These are phyloP conservation scores for Trypanosoma cruzi DNA, from an alignment of 208 protist genomes.

Conservation along the genomic window DNA sequence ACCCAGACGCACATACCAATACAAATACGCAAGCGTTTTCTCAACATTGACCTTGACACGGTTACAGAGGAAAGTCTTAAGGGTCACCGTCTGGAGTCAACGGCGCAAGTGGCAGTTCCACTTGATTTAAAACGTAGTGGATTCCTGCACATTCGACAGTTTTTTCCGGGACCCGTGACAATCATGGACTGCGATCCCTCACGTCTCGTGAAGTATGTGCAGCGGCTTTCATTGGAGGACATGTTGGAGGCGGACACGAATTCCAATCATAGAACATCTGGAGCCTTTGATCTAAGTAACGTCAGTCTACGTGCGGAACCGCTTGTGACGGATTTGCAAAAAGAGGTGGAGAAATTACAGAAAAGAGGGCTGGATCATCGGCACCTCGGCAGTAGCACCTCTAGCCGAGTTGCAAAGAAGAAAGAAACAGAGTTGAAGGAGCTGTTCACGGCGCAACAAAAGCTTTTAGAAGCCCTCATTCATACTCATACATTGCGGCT, in stretches of 20 bases:
- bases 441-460: slow-evolving; percentile 75
- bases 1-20: slow-evolving; percentile 89
- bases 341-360: slow-evolving; percentile 29
- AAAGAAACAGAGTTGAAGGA: slow-evolving; percentile 51
- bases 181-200: slow-evolving; percentile 87
- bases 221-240: slow-evolving; percentile 82
- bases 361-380: slow-evolving; percentile 28
- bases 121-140: slow-evolving; percentile 91
- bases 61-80: slow-evolving; percentile 60
- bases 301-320: slow-evolving; percentile 26
- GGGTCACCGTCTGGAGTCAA: slow-evolving; percentile 47
- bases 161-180: slow-evolving; percentile 81
- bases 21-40: slow-evolving; percentile 81
- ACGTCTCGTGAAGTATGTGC: slow-evolving; percentile 83
- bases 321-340: slow-evolving; percentile 27
- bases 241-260: slow-evolving; percentile 60
- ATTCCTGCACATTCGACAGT: slow-evolving; percentile 90
- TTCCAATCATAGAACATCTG: slow-evolving; percentile 13
- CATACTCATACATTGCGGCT: slow-evolving; percentile 61
- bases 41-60: slow-evolving; percentile 70
- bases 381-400: slow-evolving; percentile 35
- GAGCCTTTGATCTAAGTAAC: slow-evolving; percentile 59
- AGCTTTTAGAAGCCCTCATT: slow-evolving; percentile 67
- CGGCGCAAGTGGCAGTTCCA: slow-evolving; percentile 57
- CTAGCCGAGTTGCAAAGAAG: slow-evolving; percentile 37